Base-by-base conservation (phyloP, 2,329 filamentous ascomycete species). In the Diaporthe batatas region DNA sequence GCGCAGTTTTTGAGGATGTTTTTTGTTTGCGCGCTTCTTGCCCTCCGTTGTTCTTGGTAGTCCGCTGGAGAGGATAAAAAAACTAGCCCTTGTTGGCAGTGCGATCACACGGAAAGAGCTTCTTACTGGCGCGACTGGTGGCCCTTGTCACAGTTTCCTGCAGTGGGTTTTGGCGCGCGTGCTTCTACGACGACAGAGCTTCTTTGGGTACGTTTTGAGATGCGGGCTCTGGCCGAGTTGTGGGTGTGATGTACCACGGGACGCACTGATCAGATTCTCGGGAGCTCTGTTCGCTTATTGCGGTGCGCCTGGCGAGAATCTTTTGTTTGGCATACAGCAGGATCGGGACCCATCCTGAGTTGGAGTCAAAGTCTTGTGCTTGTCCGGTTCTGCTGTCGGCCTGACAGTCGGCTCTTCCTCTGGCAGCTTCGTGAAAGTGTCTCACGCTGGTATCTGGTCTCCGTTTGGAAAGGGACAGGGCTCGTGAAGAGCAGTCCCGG, bases 351-450 rank as follows among this genome's bases (percentile, higher is more conserved):
- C 94, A 94, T 94, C 93, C 90, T 81, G 92, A 89, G 93, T 95
- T 94, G 93, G 93, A 86, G 92, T 97, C 94, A 97, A 94, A 95
- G 94, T 87, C 91, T 94, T 86, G 94, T 88, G 89, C 94, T 96
- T 95, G 93, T 96, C 94, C 86, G 88, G 85, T 77, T 79, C 80
- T 80, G 76, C 34, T 76, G 76, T 72, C 79, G 16, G 23, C 68
- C 72, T 70, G 74, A 72, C 55, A 73, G 59, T 64, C 74, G 75
- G 73, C 70, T 74, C 73, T 76, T 77, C 75, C 75, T 74, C 75
- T 11, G 77, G 77, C 57, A 29, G 42, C 58, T 57, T 16, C 47
- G 68, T 54, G 49, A 23, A 68, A 36, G 73, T 53, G 59, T 32
- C 39, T 5, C 42, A 32, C 70, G 32, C 73, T 53, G 79, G 76